Percentiles rank a stretch among this genome's conserved stretches.
phyloP scores from a whole-genome alignment of 2,329 filamentous ascomycete species.

The Paraphoma chrysanthemicola region DNA sequence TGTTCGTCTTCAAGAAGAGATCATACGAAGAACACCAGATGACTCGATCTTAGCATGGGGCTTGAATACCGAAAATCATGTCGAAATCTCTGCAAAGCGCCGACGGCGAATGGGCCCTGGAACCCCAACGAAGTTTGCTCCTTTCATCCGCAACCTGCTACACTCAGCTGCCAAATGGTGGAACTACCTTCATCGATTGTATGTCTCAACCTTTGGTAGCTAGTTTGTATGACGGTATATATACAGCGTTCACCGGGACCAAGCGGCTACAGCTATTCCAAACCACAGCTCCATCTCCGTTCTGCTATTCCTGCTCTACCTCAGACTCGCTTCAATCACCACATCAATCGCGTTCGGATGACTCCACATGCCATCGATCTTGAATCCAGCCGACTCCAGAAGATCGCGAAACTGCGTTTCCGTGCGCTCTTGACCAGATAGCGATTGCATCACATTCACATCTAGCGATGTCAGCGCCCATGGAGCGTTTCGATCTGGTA shows the following conservation, averaged over 20 bases:
- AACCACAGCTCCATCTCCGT: no score
- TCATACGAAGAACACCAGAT: constrained; percentile 17
- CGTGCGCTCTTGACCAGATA: constrained; percentile 8
- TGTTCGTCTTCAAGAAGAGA: constrained; percentile 27
- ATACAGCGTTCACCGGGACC: no score
- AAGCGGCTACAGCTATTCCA: no score
- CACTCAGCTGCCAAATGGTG: no score
- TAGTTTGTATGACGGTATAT: no score
- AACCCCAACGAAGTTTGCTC: no score
- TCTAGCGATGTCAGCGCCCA: constrained; percentile 12
- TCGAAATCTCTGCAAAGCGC: no score
- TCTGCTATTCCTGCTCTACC: background rate
- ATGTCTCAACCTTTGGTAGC: no score
- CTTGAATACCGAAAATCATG: background rate
- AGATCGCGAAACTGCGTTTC: constrained; percentile 9
- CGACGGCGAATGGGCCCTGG: no score
- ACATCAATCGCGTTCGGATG: constrained; percentile 8
- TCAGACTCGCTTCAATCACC: constrained; percentile 7
- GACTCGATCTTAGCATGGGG: constrained; percentile 22
- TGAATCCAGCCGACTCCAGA: constrained; percentile 8
- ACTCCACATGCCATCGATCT: constrained; percentile 7
- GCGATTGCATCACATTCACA: constrained; percentile 12
- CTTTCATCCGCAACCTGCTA: no score
- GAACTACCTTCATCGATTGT: no score
- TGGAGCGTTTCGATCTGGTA: constrained; percentile 10